phyloP scores from a whole-genome alignment of 169 alveolate genomes.

The Cryptosporidium sp. region DNA sequence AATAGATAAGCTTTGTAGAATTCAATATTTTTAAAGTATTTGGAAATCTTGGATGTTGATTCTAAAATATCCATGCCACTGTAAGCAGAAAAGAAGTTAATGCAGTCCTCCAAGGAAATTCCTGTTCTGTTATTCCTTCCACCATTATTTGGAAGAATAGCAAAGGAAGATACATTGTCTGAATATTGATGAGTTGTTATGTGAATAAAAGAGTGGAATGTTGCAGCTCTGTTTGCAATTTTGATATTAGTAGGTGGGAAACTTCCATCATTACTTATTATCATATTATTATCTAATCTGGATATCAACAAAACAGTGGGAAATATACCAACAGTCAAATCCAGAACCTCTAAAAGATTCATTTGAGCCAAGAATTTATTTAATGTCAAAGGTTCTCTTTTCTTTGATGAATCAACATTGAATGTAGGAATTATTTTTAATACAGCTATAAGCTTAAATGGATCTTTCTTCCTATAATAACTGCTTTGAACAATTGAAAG shows the following conservation, averaged over 20 bases:
- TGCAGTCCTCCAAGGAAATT: background rate
- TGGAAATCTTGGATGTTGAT: background rate
- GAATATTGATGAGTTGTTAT: background rate
- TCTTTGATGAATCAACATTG: no score
- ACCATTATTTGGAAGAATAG: background rate
- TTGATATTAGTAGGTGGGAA: background rate
- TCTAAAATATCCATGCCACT: background rate
- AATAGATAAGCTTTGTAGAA: conserved; percentile 22
- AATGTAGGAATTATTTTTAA: background rate
- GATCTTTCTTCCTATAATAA: no score
- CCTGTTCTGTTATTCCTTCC: background rate
- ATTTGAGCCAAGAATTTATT: background rate
- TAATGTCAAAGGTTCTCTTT: background rate
- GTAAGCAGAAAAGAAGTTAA: background rate
- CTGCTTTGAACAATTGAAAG: background rate
- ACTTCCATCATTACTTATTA: background rate
- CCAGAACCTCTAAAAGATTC: background rate
- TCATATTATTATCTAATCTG: background rate
- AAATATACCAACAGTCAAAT: background rate
- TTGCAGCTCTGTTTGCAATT: conserved; percentile 55
- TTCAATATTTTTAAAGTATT: background rate
- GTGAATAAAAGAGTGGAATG: conserved; percentile 10
- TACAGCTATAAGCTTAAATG: background rate
- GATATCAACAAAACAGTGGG: background rate
- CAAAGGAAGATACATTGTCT: background rate